A percentile compares a stretch with the other conserved stretches of the same genome.
phyloP scores from a whole-genome alignment of 495 filamentous ascomycete species.

The Neurospora sp. region DNA sequence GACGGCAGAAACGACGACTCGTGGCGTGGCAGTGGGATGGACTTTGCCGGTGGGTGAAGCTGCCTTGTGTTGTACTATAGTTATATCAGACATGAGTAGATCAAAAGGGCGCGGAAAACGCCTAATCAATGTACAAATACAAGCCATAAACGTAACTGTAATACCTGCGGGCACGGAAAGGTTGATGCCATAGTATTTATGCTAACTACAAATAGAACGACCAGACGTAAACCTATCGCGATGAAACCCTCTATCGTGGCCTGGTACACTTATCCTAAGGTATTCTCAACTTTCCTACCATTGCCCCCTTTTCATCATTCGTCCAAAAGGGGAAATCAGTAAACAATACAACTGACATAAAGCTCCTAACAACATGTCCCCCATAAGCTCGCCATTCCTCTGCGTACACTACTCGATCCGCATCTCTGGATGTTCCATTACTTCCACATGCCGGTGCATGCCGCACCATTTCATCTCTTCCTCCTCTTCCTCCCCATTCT shows the following conservation, averaged over 20 bases:
- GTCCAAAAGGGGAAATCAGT: not conserved
- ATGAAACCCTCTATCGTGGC: not conserved
- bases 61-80: constrained; percentile 9
- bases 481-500: not conserved
- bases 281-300: not conserved
- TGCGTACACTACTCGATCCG: not conserved
- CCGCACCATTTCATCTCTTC: not conserved
- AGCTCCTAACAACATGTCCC: not conserved
- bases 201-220: not conserved
- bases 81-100: constrained; percentile 13
- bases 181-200: not conserved
- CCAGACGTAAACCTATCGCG: not conserved
- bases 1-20: not conserved
- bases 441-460: not conserved
- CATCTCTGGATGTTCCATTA: not conserved
- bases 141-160: not conserved
- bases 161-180: not conserved
- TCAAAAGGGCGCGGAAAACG: not conserved
- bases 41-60: not conserved
- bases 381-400: not conserved
- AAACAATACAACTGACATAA: not conserved
- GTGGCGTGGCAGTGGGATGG: not conserved
- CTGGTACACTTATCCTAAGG: not conserved
- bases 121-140: constrained; percentile 5
- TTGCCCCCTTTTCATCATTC: not conserved